Evolutionary conservation across 2,329 filamentous ascomycete species (phyloP).

Genomic region (Aspergillus udagawae): DNA sequence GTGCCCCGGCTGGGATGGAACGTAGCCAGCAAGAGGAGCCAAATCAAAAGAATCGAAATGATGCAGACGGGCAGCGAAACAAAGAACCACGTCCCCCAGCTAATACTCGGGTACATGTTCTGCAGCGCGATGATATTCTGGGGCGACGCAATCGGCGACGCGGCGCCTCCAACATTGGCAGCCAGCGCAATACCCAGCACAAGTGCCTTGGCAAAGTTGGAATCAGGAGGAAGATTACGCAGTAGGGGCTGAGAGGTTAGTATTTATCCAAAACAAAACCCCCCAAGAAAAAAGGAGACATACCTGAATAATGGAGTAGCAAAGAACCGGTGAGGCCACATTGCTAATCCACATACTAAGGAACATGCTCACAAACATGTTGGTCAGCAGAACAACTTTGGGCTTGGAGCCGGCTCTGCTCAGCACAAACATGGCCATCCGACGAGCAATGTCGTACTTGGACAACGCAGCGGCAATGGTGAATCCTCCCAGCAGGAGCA

Average conservation of each 20-base stretch:
- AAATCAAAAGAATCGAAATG: conserved; percentile 82
- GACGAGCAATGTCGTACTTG: conserved; percentile 96
- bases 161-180: conserved; percentile 93
- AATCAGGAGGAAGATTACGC: conserved; percentile 84
- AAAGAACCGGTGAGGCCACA: conserved; percentile 91
- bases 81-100: conserved; percentile 97
- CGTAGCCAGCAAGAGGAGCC: conserved; percentile 76
- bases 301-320: conserved; percentile 95
- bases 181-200: conserved; percentile 93
- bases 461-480: conserved; percentile 91
- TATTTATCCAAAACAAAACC: background rate
- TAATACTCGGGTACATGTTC: conserved; percentile 88
- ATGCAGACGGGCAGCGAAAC: conserved; percentile 89
- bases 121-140: conserved; percentile 96
- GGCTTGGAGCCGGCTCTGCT: conserved; percentile 94
- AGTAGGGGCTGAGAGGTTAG: conserved; percentile 67
- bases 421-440: conserved; percentile 91
- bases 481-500: conserved; percentile 94
- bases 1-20: conserved; percentile 84
- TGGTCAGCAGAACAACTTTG: conserved; percentile 84
- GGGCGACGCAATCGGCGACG: conserved; percentile 93
- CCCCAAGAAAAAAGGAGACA: background rate
- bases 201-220: conserved; percentile 88
- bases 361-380: conserved; percentile 98
- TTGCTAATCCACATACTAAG: conserved; percentile 99